Evolutionary conservation across 2,329 filamentous ascomycete species (phyloP).

Genomic region (Penicillium sp.): DNA sequence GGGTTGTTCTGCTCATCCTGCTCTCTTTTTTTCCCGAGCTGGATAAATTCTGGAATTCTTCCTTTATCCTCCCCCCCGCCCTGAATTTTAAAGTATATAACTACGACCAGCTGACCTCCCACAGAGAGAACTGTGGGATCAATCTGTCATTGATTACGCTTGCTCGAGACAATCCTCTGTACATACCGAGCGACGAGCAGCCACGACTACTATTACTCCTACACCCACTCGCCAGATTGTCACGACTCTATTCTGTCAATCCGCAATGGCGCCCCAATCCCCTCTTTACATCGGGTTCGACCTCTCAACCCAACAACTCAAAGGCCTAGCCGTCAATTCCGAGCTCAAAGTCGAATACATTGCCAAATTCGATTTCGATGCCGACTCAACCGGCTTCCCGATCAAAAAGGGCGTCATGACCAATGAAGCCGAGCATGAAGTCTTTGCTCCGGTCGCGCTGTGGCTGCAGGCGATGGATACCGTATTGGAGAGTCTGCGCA

Average conservation of each 20-base stretch:
- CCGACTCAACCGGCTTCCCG: constrained; percentile 75
- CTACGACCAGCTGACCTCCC: background rate
- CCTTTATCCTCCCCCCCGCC: background rate
- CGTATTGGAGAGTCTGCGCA: constrained; percentile 72
- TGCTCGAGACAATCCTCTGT: background rate
- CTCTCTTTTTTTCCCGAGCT: constrained; percentile 6
- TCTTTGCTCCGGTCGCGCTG: constrained; percentile 89
- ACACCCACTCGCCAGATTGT: background rate
- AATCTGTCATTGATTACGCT: constrained; percentile 2
- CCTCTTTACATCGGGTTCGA: constrained; percentile 91
- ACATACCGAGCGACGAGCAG: background rate
- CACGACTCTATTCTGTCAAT: background rate
- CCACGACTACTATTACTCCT: background rate
- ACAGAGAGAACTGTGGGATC: background rate
- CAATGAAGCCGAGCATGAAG: constrained; percentile 81
- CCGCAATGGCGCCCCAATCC: constrained; percentile 46
- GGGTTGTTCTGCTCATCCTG: background rate
- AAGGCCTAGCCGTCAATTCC: constrained; percentile 85
- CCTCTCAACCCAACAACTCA: constrained; percentile 94
- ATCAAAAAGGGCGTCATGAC: constrained; percentile 86
- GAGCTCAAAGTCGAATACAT: constrained; percentile 78
- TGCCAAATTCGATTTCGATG: constrained; percentile 94
- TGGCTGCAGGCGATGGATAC: constrained; percentile 93
- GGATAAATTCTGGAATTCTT: constrained; percentile 13
- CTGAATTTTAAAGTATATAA: background rate